phyloP scores from a whole-genome alignment of 1,284 basidiomycete genomes.

The Irpex lacteus region DNA sequence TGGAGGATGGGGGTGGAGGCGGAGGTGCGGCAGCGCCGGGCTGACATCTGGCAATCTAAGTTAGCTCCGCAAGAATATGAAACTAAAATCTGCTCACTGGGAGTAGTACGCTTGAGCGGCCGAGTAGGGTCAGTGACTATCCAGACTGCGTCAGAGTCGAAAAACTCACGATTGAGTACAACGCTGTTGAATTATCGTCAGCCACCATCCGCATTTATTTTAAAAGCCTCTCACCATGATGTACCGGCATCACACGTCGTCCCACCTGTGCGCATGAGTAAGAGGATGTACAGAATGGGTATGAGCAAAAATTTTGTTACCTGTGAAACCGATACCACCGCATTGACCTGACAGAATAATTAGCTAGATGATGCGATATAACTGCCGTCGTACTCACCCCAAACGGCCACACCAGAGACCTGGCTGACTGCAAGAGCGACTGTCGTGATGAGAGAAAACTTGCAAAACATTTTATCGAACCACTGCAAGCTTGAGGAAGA shows the following conservation, averaged over 20 bases:
- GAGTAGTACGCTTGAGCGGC: neutral
- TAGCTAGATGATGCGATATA: neutral
- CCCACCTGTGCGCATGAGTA: neutral
- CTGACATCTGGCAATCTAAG: neutral
- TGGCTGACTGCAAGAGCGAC: neutral
- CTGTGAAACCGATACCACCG: slow-evolving; percentile 20
- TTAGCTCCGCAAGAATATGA: neutral
- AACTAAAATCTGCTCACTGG: neutral
- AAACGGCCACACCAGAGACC: slow-evolving; percentile 10
- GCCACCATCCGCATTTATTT: neutral
- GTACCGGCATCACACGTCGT: slow-evolving; percentile 16
- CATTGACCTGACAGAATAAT: slow-evolving; percentile 17
- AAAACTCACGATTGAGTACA: neutral
- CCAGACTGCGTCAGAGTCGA: neutral
- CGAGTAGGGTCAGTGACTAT: neutral
- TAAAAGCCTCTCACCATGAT: neutral
- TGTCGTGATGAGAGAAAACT: neutral
- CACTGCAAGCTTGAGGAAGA: neutral
- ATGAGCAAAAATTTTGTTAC: slow-evolving; percentile 1
- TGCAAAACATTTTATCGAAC: neutral
- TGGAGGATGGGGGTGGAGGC: neutral
- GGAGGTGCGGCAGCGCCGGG: neutral
- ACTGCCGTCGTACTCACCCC: slow-evolving; percentile 22
- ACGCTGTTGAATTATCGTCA: neutral
- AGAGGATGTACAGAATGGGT: neutral